Percentiles rank a stretch among this genome's conserved stretches.
Evolutionary conservation across 2,329 filamentous ascomycete genomes (phyloP).

Genomic region (Fusarium liriodendri): DNA sequence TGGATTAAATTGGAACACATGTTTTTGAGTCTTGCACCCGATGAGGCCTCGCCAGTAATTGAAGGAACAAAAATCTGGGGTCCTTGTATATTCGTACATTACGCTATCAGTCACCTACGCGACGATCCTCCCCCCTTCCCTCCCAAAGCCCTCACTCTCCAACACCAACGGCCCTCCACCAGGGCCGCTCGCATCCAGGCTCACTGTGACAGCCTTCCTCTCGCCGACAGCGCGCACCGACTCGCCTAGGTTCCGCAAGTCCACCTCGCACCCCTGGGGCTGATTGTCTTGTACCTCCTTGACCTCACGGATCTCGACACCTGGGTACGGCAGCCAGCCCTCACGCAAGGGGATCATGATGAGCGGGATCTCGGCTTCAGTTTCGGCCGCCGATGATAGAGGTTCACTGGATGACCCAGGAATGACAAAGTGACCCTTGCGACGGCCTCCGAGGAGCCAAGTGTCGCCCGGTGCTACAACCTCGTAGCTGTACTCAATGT

Average conservation of each 20-base stretch:
- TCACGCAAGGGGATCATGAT: slow-evolving; percentile 83
- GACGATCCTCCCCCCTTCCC: slow-evolving; percentile 51
- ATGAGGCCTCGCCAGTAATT: not conserved
- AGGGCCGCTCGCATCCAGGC: slow-evolving; percentile 73
- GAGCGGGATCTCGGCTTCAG: slow-evolving; percentile 71
- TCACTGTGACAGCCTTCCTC: slow-evolving; percentile 77
- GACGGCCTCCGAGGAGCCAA: slow-evolving; percentile 87
- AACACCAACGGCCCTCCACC: slow-evolving; percentile 75
- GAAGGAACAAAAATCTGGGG: not conserved
- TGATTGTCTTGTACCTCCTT: slow-evolving; percentile 44
- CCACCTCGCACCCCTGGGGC: slow-evolving; percentile 74
- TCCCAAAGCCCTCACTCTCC: slow-evolving; percentile 63
- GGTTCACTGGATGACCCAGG: slow-evolving; percentile 55
- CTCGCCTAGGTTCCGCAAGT: slow-evolving; percentile 82
- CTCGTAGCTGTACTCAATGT: slow-evolving; percentile 85
- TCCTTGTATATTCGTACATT: not conserved
- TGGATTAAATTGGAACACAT: too few relatives aligned
- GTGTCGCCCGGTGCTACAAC: slow-evolving; percentile 77
- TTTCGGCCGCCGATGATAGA: slow-evolving; percentile 59
- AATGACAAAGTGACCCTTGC: slow-evolving; percentile 81
- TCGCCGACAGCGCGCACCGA: slow-evolving; percentile 80
- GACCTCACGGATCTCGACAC: slow-evolving; percentile 79
- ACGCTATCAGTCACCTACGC: slow-evolving; percentile 38
- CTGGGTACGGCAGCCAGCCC: slow-evolving; percentile 82
- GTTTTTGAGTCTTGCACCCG: not conserved